Base-by-base conservation (phyloP, 2,329 filamentous ascomycete genomes). In the Ilyonectria destructans region DNA sequence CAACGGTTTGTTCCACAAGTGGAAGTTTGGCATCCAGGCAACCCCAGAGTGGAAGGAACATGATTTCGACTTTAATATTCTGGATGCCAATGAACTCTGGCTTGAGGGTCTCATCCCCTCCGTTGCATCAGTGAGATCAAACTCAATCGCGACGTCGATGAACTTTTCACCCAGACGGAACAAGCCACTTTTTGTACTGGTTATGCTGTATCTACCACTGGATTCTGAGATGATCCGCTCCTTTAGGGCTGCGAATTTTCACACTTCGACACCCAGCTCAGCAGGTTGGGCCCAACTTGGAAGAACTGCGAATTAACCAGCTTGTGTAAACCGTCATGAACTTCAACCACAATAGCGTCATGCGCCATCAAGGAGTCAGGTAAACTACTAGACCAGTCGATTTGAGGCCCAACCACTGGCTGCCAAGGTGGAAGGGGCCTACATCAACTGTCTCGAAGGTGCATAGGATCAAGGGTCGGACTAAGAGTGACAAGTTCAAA, bases 81-180 rank as follows among this genome's bases (percentile, higher is more conserved):
- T 97, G 1, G 94, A 97, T 72, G 91, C 93, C 1, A 97, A 94
- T 43, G 96, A 97, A 82, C 81, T 96, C 29, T 96, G 93, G 93
- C 94, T 93, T 0, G 92, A 96, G 77, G 92, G 96, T 13, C 81
- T 90, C 0, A 84, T 95, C 93, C 93, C 0, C 86, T 96, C 21
- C 88, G 91, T 8, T 93, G 94, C 77, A 93, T 97, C 63, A 94
- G 93, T 45, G 89, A 95, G 79, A 78, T 97, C 1, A 91, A 95
- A 77, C 86, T 97, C 6, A 95, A 96, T 84, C 88, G 88, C 61
- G 96, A 94, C 67, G 85, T 92, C 1, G 93, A 96, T 70, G 93
- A 97, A 77, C 96, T 88, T 83, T 96, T 96, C 81, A 85, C 93
- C 0, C 89, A 96, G 80, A 94, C 91, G 0, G 94, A 97, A 82